Percentiles rank a stretch among this genome's conserved stretches.
phyloP scores from a whole-genome alignment of 1,284 basidiomycete species.

The Taiwanofungus camphoratus region DNA sequence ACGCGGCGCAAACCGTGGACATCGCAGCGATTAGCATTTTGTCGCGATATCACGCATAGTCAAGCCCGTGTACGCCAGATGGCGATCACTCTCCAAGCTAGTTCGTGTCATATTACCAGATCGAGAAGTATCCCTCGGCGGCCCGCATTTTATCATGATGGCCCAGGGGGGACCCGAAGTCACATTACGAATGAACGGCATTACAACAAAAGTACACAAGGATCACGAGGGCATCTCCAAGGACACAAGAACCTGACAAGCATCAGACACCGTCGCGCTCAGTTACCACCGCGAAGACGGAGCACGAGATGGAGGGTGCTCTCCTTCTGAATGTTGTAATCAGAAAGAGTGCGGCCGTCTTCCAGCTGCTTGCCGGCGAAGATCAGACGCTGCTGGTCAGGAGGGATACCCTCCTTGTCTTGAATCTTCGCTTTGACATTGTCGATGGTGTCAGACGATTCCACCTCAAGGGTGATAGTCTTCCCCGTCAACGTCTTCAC shows the following conservation, averaged over 20 bases:
- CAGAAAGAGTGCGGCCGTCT: slow-evolving; percentile 24
- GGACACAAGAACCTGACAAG: too few species aligned
- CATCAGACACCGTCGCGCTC: slow-evolving; percentile 8
- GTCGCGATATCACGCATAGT: too few species aligned
- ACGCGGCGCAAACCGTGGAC: too few species aligned
- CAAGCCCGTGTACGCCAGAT: too few species aligned
- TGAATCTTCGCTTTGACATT: slow-evolving; percentile 27
- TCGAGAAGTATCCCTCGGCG: too few species aligned
- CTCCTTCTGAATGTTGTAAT: slow-evolving; percentile 67
- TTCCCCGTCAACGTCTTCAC: slow-evolving; percentile 26
- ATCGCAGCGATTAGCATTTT: too few species aligned
- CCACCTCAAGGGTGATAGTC: slow-evolving; percentile 25
- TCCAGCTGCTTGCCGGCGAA: slow-evolving; percentile 26
- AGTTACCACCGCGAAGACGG: slow-evolving; percentile 72
- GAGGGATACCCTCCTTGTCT: slow-evolving; percentile 25
- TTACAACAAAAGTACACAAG: slow-evolving; percentile 1
- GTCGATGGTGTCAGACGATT: slow-evolving; percentile 25
- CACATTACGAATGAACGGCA: neutral
- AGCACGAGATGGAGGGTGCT: slow-evolving; percentile 60
- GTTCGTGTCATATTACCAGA: too few species aligned
- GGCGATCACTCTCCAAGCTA: too few species aligned
- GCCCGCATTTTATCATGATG: too few species aligned
- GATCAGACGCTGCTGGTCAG: slow-evolving; percentile 25
- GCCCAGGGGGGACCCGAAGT: too few species aligned
- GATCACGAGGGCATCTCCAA: too few species aligned